These are phyloP conservation scores for Plectranthus barbatus DNA, from an alignment of 257 asterid genomes.

Conservation along the genomic window DNA sequence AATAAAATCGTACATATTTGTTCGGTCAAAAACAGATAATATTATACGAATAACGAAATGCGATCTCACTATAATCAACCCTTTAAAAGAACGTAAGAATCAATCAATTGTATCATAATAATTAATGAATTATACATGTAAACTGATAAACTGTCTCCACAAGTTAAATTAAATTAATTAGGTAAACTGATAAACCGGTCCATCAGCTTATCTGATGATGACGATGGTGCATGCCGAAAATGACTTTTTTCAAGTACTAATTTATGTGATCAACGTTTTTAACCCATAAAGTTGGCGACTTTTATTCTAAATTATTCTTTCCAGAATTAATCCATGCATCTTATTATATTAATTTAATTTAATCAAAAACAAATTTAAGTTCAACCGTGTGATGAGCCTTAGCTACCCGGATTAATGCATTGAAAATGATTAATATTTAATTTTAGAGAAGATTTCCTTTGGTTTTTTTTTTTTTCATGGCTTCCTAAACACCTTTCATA, in stretches of 20 bases:
- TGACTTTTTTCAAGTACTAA: background rate
- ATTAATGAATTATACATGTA: background rate
- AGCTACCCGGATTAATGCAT: no score
- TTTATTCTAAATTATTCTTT: background rate
- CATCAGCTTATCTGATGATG: background rate
- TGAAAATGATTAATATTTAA: background rate
- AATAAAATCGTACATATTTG: no score
- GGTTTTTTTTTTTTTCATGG: no score
- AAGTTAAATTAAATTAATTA: background rate
- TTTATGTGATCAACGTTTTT: background rate
- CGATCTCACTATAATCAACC: background rate
- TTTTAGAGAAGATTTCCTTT: no score
- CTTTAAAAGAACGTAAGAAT: background rate
- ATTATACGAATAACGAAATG: no score
- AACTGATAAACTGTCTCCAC: no score
- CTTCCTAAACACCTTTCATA: no score
- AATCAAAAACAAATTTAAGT: background rate
- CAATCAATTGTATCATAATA: background rate
- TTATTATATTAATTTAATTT: background rate
- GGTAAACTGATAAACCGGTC: background rate
- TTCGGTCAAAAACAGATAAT: no score
- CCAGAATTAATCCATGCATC: background rate
- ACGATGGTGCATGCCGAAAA: background rate
- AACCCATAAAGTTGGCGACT: background rate
- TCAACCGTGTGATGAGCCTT: slow-evolving; percentile 5